Evolutionary conservation across 495 filamentous ascomycete genomes (phyloP).

Genomic region (Penicillium parvum): DNA sequence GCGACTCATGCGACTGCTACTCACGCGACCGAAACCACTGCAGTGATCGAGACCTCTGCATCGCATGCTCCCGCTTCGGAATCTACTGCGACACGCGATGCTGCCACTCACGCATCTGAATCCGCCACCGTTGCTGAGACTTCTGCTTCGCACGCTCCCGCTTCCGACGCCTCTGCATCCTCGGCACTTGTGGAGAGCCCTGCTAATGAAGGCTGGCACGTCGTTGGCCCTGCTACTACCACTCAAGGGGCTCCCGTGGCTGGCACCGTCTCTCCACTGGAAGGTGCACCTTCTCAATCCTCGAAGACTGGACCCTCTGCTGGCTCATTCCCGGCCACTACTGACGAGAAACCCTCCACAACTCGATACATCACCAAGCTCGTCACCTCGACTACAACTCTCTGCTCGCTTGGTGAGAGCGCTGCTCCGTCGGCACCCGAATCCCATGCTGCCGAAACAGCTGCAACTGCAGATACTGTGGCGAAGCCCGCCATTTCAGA

Average conservation of each 20-base stretch:
- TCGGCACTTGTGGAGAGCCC: not conserved
- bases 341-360: not conserved
- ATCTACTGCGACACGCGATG: conserved; percentile 1
- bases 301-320: conserved; percentile 1
- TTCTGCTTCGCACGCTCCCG: not conserved
- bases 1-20: conserved; percentile 2
- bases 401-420: conserved; percentile 5
- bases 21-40: not conserved
- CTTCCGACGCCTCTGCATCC: not conserved
- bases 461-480: conserved; percentile 1
- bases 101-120: not conserved
- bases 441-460: conserved; percentile 1
- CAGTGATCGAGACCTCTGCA: no score
- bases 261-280: not conserved
- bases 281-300: no score
- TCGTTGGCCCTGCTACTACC: not conserved
- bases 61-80: not conserved
- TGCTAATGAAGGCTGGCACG: not conserved
- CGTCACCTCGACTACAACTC: conserved; percentile 15
- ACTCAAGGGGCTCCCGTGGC: not conserved
- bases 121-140: not conserved
- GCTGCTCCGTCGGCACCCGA: not conserved
- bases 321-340: conserved; percentile 1
- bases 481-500: not conserved
- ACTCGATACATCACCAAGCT: conserved; percentile 13